Base-by-base conservation (phyloP, 257 asterid genomes). In the Solanum microdontum region DNA sequence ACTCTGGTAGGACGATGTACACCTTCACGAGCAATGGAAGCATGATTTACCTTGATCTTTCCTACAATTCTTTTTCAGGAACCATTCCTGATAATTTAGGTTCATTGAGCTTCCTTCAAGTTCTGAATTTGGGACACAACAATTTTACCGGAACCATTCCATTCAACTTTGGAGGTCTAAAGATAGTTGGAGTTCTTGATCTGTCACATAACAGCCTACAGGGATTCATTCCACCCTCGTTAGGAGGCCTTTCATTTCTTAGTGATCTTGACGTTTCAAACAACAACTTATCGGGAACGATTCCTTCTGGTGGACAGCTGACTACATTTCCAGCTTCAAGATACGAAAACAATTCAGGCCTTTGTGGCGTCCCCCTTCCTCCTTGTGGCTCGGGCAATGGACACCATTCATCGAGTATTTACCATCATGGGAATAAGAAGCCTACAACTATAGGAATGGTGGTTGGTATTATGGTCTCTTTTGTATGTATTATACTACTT, bases 261-360 rank as follows among this genome's bases (percentile, higher is more conserved):
- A 95, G 95, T 14, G 99, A 96, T 87, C 93, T 97, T 6, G 99
- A 97, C 74, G 98, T 97, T 69, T 97, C 99, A 1, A 97, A 97
- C 91, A 97, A 97, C 82, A 89, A 93, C 87, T 94, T 97, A 7
- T 89, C 96, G 0, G 99, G 99, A 24, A 15, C 87, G 3, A 92
- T 97, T 51, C 99, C 99, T 21, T 90, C 97, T 0, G 94, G 96
- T 10, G 99, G 98, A 23, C 99, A 96, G 89, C 90, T 97, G 66
- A 95, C 97, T 15, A 97, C 99, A 24, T 96, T 97, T 87, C 98
- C 99, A 0, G 32, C 98, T 23, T 83, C 95, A 4, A 93, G 99
- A 88, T 97, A 94, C 12, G 96, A 92, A 51, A 94, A 97, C 89
- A 97, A 97, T 51, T 85, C 99, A 4, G 96, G 91, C 91, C 99